Conservation (phyloP, 2,329 filamentous ascomycete genomes). For the Magnaporthiopsis rhizophila region DNA sequence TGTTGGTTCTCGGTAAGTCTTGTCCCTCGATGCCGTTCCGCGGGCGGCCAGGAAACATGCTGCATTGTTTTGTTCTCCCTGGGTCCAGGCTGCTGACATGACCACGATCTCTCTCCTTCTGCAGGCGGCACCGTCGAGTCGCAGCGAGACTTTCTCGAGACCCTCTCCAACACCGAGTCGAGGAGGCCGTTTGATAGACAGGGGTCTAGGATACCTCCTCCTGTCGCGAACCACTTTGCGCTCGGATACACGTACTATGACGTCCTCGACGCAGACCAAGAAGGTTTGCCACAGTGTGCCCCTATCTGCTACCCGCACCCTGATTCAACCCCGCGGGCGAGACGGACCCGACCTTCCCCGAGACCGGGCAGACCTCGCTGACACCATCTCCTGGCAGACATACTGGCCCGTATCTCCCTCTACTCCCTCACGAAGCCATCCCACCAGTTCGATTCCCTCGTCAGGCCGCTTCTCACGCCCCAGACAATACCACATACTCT, state of each 20-base stretch:
- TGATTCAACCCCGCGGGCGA: neutral
- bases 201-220: constrained; percentile 59
- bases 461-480: constrained; percentile 76
- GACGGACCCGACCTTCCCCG: neutral
- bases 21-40: neutral
- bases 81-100: constrained; percentile 20
- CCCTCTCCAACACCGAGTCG: constrained; percentile 45
- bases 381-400: constrained; percentile 49
- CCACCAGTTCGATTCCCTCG: constrained; percentile 70
- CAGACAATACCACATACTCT: constrained; percentile 79
- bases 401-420: constrained; percentile 78
- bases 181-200: constrained; percentile 46
- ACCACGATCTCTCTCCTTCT: constrained; percentile 4
- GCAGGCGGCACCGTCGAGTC: constrained; percentile 73
- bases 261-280: constrained; percentile 86
- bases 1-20: constrained; percentile 69
- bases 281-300: constrained; percentile 54
- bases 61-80: neutral
- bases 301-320: neutral
- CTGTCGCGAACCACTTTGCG: constrained; percentile 85
- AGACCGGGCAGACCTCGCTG: neutral
- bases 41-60: neutral
- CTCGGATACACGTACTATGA: constrained; percentile 94
- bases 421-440: constrained; percentile 85
- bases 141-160: constrained; percentile 75